Evolutionary conservation across 1,139 yeast species (phyloP).

Genomic region (Suhomyces maxii): DNA sequence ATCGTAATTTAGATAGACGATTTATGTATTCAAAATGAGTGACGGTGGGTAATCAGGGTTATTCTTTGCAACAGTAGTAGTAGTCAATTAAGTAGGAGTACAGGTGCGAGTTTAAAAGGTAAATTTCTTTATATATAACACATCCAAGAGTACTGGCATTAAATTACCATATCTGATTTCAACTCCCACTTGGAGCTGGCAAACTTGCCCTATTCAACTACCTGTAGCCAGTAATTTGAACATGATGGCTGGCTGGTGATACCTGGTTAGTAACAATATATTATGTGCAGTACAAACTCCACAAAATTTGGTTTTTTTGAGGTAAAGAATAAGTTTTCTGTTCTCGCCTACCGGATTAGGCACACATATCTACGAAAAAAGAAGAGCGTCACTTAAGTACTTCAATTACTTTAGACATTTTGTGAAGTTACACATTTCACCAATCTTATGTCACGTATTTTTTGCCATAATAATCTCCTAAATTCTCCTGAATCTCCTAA

Average conservation of each 20-base stretch:
- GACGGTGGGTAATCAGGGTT: background rate
- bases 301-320: too few species aligned
- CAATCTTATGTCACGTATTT: too few species aligned
- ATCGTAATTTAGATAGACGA: background rate
- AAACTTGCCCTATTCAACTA: background rate
- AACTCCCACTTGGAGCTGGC: background rate
- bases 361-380: too few species aligned
- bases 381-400: too few species aligned
- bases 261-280: too few species aligned
- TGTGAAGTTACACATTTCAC: too few species aligned
- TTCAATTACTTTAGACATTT: too few species aligned
- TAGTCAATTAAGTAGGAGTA: background rate
- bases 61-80: background rate
- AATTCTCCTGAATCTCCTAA: too few species aligned
- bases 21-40: background rate
- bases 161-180: background rate
- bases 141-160: background rate
- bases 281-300: too few species aligned
- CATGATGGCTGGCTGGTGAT: background rate
- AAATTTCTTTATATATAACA: background rate
- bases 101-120: background rate
- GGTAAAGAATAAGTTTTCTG: too few species aligned
- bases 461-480: too few species aligned
- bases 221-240: background rate
- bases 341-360: too few species aligned